These are phyloP conservation scores for Pseudevernia furfuracea DNA, from an alignment of 495 filamentous ascomycete species.

Conservation along the genomic window DNA sequence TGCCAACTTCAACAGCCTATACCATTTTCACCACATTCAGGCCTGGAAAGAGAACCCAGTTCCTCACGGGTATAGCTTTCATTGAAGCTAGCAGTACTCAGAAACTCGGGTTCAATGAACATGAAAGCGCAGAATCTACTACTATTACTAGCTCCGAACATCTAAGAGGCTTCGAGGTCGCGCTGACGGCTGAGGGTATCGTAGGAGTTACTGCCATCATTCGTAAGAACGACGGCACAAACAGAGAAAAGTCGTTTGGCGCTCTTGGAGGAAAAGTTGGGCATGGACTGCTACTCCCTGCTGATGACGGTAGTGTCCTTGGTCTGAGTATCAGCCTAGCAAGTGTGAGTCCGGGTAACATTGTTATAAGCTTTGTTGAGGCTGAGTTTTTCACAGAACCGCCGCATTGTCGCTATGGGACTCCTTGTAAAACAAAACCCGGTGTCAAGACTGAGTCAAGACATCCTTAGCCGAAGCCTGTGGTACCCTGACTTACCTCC, in stretches of 20 bases:
- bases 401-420: not conserved
- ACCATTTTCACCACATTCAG: not conserved
- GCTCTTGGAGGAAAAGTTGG: slow-evolving; percentile 4
- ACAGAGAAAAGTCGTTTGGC: not conserved
- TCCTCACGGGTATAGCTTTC: not conserved
- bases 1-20: not conserved
- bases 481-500: not conserved
- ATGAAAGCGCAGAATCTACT: not conserved
- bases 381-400: not conserved
- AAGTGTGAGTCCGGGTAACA: not conserved
- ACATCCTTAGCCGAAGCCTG: not conserved
- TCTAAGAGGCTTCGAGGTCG: not conserved
- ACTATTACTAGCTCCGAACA: not conserved
- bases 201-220: not conserved
- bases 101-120: not conserved
- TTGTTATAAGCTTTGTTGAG: not conserved
- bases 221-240: not conserved
- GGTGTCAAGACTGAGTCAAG: no score
- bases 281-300: not conserved
- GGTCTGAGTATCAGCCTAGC: slow-evolving; percentile 3
- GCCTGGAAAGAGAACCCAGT: not conserved
- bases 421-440: not conserved
- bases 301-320: not conserved
- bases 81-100: not conserved
- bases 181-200: not conserved